Evolutionary conservation across 305 asterid genomes (phyloP).

Genomic region (Fraxinus greggii): DNA sequence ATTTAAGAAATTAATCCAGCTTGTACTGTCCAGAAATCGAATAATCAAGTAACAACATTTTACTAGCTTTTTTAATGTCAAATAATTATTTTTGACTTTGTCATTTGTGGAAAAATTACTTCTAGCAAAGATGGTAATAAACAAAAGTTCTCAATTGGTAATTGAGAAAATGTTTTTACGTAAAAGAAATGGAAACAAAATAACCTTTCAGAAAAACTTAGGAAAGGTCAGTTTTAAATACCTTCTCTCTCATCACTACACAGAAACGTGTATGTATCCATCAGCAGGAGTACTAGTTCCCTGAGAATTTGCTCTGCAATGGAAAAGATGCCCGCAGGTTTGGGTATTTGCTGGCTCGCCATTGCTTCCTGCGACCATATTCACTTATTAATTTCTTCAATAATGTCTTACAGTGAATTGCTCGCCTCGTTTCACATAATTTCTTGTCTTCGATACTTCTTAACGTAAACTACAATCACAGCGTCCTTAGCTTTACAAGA

Average conservation of each 20-base stretch:
- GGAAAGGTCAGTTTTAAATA: slow-evolving; percentile 55
- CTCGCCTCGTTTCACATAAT: neutral
- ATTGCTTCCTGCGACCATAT: slow-evolving; percentile 1
- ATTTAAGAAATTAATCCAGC: too few relatives aligned
- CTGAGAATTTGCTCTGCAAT: neutral
- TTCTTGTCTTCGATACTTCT: neutral
- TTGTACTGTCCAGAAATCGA: too few relatives aligned
- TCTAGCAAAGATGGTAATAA: too few relatives aligned
- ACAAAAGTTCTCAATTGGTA: too few relatives aligned
- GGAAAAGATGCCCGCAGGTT: too few relatives aligned
- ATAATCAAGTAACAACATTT: too few relatives aligned
- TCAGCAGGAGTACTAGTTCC: slow-evolving; percentile 1
- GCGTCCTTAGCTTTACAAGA: slow-evolving; percentile 58
- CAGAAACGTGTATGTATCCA: slow-evolving; percentile 7
- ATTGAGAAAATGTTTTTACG: too few relatives aligned
- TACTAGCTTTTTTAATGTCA: too few relatives aligned
- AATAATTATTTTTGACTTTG: too few relatives aligned
- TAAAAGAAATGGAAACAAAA: too few relatives aligned
- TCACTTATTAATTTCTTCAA: neutral
- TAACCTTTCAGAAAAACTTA: slow-evolving; percentile 54
- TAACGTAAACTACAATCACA: slow-evolving; percentile 19
- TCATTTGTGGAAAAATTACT: too few relatives aligned
- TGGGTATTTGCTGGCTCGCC: neutral
- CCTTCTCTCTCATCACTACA: slow-evolving; percentile 11
- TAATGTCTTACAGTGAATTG: neutral